Evolutionary conservation across 129 eudicot species (phyloP).

Genomic region (Solidago caesia): DNA sequence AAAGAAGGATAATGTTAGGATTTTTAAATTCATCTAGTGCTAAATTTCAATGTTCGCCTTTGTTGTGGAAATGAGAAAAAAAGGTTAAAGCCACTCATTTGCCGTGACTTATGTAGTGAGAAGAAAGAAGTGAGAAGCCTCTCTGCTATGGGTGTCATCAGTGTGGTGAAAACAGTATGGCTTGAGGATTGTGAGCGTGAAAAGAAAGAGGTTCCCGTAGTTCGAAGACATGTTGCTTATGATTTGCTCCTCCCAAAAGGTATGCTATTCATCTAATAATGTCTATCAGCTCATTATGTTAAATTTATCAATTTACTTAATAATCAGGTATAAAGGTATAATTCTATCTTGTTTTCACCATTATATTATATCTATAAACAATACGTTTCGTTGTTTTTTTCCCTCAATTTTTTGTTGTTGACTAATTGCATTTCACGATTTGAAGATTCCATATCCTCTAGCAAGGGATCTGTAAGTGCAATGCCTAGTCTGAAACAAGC

Average conservation of each 20-base stretch:
- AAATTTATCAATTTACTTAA: conserved; percentile 7
- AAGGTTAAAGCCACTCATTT: conserved; percentile 12
- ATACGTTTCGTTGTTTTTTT: neutral
- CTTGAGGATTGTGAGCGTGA: conserved; percentile 80
- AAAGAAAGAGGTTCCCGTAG: conserved; percentile 80
- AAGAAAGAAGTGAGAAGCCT: conserved; percentile 78
- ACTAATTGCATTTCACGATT: conserved; percentile 20
- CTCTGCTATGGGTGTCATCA: conserved; percentile 81
- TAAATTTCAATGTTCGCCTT: no score
- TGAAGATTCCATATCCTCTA: conserved; percentile 42
- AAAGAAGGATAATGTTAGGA: neutral
- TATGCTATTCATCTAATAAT: conserved; percentile 17
- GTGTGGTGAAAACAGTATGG: conserved; percentile 74
- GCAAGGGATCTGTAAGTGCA: conserved; percentile 43
- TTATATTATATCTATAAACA: neutral
- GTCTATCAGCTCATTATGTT: neutral
- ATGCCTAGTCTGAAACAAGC: conserved; percentile 39
- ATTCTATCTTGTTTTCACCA: conserved; percentile 4
- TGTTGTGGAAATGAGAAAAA: no score
- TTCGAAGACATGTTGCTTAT: conserved; percentile 70
- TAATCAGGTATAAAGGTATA: neutral
- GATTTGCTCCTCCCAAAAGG: conserved; percentile 93
- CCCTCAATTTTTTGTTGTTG: conserved; percentile 17
- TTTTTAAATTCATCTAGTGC: no score
- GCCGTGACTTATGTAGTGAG: conserved; percentile 56